Percentiles rank a stretch among this genome's conserved stretches.
These are phyloP conservation scores for Termitomyces heimii DNA, from an alignment of 768 basidiomycete genomes.

Conservation along the genomic window DNA sequence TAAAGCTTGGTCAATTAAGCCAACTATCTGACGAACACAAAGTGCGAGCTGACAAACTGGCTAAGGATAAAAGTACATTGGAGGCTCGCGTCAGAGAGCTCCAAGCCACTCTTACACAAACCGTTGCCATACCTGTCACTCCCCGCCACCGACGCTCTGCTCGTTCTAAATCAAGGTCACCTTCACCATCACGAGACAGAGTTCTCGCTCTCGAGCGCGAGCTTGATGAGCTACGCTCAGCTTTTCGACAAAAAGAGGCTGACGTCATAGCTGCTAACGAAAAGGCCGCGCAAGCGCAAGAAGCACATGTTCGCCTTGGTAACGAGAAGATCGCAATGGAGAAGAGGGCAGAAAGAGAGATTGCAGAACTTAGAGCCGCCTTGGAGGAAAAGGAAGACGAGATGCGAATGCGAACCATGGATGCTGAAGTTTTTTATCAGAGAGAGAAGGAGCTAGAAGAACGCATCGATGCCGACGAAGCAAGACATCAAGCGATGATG, in stretches of 20 bases:
- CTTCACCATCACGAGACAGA: constrained; percentile 36
- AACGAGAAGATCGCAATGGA: constrained; percentile 58
- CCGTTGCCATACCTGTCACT: constrained; percentile 24
- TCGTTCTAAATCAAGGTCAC: constrained; percentile 55
- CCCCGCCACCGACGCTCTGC: constrained; percentile 26
- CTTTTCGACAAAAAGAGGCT: constrained; percentile 37
- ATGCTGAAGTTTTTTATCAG: constrained; percentile 33
- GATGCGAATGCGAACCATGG: constrained; percentile 34
- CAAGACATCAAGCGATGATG: constrained; percentile 56
- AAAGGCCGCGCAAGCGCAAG: constrained; percentile 44
- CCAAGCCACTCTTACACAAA: constrained; percentile 35
- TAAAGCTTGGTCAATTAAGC: constrained; percentile 49
- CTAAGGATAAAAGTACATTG: constrained; percentile 52
- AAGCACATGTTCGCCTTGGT: constrained; percentile 42
- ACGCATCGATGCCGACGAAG: constrained; percentile 70
- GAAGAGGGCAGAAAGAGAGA: constrained; percentile 35
- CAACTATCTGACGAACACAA: constrained; percentile 43
- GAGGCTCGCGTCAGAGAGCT: constrained; percentile 57
- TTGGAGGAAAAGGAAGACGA: constrained; percentile 61
- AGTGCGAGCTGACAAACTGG: constrained; percentile 36
- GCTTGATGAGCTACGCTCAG: constrained; percentile 37
- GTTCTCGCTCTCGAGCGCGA: constrained; percentile 52
- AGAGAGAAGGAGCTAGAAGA: constrained; percentile 57
- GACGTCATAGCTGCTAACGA: constrained; percentile 36
- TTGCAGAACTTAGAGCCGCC: constrained; percentile 34